A percentile compares a stretch with the other conserved stretches of the same genome.
Conservation (phyloP, 2,329 filamentous ascomycete species). For the Paracoccidioides lutzii region DNA sequence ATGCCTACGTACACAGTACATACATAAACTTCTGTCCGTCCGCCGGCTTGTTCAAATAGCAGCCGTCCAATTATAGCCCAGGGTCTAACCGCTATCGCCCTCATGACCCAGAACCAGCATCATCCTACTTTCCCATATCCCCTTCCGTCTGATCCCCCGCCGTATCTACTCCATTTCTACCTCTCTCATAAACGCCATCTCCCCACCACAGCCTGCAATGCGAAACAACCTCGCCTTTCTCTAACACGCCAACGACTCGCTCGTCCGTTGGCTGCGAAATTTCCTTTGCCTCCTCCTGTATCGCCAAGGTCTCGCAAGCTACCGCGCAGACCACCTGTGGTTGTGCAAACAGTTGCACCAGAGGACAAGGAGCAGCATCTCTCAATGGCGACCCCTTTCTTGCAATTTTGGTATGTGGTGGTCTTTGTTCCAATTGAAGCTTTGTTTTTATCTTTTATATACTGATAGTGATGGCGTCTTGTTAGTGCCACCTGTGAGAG, state of each 20-base stretch:
- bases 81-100: neutral
- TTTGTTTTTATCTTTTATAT: neutral
- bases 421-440: constrained; percentile 2
- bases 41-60: neutral
- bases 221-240: neutral
- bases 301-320: neutral
- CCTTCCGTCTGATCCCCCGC: constrained; percentile 7
- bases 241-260: neutral
- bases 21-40: neutral
- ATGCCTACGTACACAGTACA: too few relatives aligned
- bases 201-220: neutral
- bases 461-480: constrained; percentile 2
- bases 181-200: neutral
- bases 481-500: constrained; percentile 50
- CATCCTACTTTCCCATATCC: constrained; percentile 20
- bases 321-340: neutral
- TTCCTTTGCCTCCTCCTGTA: neutral
- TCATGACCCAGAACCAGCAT: constrained; percentile 7
- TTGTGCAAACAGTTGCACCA: constrained; percentile 8
- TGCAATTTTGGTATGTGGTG: constrained; percentile 33
- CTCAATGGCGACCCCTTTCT: constrained; percentile 31
- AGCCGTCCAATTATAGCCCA: neutral
- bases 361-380: constrained; percentile 13
- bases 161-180: neutral
- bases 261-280: neutral